phyloP scores from a whole-genome alignment of 2,329 filamentous ascomycete species.

The Tothia fuscella region DNA sequence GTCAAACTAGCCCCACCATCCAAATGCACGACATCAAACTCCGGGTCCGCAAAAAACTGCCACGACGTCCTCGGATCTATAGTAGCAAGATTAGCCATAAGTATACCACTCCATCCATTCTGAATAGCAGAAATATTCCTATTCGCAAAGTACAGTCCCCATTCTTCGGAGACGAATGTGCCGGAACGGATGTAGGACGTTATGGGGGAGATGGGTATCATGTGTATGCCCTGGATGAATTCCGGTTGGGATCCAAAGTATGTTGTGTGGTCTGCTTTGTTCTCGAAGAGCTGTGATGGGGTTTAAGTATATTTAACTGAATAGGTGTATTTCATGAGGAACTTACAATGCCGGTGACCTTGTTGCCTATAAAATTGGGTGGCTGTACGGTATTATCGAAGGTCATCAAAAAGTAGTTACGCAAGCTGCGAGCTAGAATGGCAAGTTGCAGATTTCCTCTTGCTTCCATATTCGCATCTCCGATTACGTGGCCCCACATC shows the following conservation, averaged over 20 bases:
- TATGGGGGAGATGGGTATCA: constrained; percentile 2
- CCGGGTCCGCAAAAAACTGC: constrained; percentile 56
- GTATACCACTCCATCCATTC: constrained; percentile 73
- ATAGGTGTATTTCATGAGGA: neutral
- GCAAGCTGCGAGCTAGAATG: constrained; percentile 59
- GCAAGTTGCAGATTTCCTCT: constrained; percentile 46
- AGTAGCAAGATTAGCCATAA: constrained; percentile 73
- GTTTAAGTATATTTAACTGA: neutral
- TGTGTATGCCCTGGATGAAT: constrained; percentile 10
- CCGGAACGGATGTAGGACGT: constrained; percentile 41
- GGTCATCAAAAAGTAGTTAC: constrained; percentile 72
- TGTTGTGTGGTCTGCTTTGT: constrained; percentile 68
- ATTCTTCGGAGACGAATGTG: constrained; percentile 48
- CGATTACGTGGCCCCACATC: constrained; percentile 76
- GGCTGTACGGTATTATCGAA: constrained; percentile 58
- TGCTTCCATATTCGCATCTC: constrained; percentile 69
- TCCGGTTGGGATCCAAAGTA: constrained; percentile 9
- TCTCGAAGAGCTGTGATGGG: constrained; percentile 59
- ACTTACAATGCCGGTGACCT: constrained; percentile 42
- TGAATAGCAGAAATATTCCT: neutral
- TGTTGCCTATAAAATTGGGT: constrained; percentile 64
- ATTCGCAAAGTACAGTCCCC: constrained; percentile 50
- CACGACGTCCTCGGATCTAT: constrained; percentile 59
- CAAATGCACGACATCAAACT: constrained; percentile 56
- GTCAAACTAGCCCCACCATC: constrained; percentile 75